Evolutionary conservation across 2,329 filamentous ascomycete species (phyloP).

Genomic region (Ophiostoma novo-ulmi): DNA sequence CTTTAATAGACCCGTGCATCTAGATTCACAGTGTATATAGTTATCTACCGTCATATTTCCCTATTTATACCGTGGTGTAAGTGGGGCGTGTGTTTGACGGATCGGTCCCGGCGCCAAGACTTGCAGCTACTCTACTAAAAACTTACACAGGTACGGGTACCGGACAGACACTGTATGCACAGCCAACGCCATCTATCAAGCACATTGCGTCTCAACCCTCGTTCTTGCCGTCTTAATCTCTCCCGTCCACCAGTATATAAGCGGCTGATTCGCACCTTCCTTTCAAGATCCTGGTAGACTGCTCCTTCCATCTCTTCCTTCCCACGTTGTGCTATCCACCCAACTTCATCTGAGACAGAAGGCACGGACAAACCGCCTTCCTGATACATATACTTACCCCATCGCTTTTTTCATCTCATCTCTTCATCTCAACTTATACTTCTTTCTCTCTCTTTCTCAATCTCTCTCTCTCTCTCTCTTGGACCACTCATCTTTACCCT

Average conservation of each 20-base stretch:
- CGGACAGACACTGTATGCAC: neutral
- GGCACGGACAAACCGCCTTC: neutral
- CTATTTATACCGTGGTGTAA: neutral
- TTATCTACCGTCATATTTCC: neutral
- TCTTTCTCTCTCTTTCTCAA: neutral
- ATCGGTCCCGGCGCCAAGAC: neutral
- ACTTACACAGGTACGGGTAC: neutral
- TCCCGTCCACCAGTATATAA: neutral
- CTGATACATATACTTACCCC: neutral
- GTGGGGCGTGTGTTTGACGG: neutral
- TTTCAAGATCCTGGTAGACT: slow-evolving; percentile 8
- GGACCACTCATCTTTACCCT: too few relatives aligned
- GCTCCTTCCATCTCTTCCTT: neutral
- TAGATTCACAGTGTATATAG: neutral
- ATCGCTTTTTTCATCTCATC: neutral
- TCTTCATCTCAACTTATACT: slow-evolving; percentile 8
- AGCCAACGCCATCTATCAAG: neutral
- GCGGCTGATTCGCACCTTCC: neutral
- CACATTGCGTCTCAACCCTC: neutral
- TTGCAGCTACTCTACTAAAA: neutral
- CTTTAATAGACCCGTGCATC: neutral
- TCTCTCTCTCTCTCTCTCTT: neutral
- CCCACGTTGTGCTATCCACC: neutral
- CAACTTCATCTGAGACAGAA: neutral
- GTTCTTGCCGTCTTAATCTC: neutral